These are phyloP conservation scores for Penstemon barbatus DNA, from an alignment of 257 asterid species.

Conservation along the genomic window DNA sequence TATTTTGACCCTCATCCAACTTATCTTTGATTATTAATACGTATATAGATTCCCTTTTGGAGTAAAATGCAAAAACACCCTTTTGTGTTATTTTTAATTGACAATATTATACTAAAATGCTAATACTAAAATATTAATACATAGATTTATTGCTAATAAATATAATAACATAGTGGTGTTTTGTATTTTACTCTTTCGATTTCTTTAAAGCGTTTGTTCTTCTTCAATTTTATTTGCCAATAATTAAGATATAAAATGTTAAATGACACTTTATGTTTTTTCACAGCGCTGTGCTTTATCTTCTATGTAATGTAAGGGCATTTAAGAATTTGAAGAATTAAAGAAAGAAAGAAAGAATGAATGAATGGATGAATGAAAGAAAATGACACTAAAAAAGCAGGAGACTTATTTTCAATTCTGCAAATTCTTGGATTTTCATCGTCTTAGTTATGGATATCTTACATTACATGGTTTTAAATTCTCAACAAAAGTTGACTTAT, in stretches of 20 bases:
- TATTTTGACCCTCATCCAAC: conserved; percentile 23
- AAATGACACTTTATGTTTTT: no score
- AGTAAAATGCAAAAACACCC: neutral
- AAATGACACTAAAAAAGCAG: neutral
- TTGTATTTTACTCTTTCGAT: neutral
- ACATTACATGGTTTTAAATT: neutral
- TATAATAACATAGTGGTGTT: neutral
- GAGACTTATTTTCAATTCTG: no score
- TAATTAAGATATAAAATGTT: no score
- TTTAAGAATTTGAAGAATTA: neutral
- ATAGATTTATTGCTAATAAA: neutral
- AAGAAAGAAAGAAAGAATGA: neutral
- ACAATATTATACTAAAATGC: no score
- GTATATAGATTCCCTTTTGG: neutral
- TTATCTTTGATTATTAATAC: neutral
- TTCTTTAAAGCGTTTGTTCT: no score
- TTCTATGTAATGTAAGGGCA: no score
- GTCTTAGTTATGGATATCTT: conserved; percentile 20
- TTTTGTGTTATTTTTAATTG: neutral
- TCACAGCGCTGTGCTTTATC: no score
- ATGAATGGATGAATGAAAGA: no score
- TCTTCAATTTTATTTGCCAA: no score
- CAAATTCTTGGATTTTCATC: conserved; percentile 11
- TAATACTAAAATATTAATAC: neutral
- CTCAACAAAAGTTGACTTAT: conserved; percentile 30